phyloP scores from a whole-genome alignment of 345 rosid species.

The Eucalyptus pumila region DNA sequence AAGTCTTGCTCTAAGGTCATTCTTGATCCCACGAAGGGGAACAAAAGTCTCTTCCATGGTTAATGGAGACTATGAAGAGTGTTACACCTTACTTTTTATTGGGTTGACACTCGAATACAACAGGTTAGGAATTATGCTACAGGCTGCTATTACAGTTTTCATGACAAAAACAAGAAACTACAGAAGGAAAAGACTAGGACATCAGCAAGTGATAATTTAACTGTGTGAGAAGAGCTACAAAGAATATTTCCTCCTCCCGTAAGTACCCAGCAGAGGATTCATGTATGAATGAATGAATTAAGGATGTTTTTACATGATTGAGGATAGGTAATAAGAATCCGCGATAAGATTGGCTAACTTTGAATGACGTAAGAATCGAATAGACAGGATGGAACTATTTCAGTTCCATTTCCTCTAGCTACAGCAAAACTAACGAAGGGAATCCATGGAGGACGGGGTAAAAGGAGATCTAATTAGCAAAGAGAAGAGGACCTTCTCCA shows the following conservation, averaged over 20 bases:
- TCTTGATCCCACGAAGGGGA: slow-evolving; percentile 68
- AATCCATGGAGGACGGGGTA: background rate
- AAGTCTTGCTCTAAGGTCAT: slow-evolving; percentile 57
- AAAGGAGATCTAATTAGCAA: slow-evolving; percentile 4
- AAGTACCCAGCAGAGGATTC: background rate
- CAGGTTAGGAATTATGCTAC: background rate
- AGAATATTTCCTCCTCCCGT: slow-evolving; percentile 1
- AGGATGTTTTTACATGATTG: slow-evolving; percentile 20
- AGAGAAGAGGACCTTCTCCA: slow-evolving; percentile 16
- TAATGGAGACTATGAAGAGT: background rate
- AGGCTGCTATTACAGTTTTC: background rate
- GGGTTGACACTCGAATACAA: background rate
- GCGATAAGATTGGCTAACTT: background rate
- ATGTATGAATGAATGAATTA: background rate
- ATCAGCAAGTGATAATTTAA: background rate
- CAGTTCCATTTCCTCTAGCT: background rate
- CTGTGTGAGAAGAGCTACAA: background rate
- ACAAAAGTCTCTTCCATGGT: slow-evolving; percentile 75
- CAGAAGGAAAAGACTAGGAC: slow-evolving; percentile 14
- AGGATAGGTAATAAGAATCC: background rate
- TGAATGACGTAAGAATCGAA: slow-evolving; percentile 18
- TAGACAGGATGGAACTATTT: slow-evolving; percentile 13
- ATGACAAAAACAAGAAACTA: background rate
- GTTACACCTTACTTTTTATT: background rate
- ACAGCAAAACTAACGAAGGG: background rate